Conservation (phyloP, 768 basidiomycete genomes). For the Filobasidium floriforme region DNA sequence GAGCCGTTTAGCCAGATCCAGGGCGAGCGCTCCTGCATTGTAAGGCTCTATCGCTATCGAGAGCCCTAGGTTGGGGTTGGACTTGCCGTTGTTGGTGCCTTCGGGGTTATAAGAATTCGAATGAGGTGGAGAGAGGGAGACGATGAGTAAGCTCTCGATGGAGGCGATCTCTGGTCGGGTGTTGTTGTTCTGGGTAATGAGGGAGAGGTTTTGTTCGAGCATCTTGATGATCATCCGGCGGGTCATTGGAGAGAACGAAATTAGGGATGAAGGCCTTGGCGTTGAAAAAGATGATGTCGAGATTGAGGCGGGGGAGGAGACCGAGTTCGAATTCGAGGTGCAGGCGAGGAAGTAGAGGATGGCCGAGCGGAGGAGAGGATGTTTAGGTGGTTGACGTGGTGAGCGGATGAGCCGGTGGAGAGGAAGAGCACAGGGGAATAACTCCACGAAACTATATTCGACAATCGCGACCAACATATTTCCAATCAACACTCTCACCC, state of each 20-base stretch:
- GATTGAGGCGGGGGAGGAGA: neutral
- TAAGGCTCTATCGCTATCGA: neutral
- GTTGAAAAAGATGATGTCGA: no score
- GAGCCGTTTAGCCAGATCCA: neutral
- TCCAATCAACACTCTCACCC: no score
- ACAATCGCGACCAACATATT: no score
- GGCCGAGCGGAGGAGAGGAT: neutral
- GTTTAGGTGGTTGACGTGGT: neutral
- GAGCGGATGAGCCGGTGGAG: neutral
- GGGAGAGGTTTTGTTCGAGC: neutral
- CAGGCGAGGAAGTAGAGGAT: slow-evolving; percentile 4
- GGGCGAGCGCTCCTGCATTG: neutral
- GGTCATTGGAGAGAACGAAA: neutral
- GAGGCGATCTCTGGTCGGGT: neutral
- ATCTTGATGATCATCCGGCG: neutral
- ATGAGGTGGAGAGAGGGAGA: neutral
- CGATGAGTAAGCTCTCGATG: neutral
- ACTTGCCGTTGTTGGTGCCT: no score
- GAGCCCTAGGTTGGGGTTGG: no score
- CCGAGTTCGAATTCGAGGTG: neutral
- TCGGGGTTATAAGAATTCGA: no score
- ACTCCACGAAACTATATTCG: neutral
- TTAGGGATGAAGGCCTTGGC: no score
- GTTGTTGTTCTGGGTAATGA: neutral
- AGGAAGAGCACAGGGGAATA: neutral